Evolutionary conservation across 1,139 yeast species (phyloP).

Genomic region (Yamadazyma oceani): DNA sequence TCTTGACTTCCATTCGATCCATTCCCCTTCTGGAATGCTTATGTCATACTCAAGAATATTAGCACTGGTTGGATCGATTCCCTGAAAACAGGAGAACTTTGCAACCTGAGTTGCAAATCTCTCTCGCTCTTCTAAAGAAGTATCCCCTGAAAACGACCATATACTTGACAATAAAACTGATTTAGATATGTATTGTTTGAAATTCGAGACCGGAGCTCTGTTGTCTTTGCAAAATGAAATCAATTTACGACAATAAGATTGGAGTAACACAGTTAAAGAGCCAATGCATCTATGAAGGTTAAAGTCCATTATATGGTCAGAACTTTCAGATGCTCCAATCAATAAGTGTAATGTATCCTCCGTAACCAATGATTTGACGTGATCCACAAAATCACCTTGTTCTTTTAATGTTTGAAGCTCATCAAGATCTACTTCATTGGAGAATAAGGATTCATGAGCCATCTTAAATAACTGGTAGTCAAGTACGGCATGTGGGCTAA

Average conservation of each 20-base stretch:
- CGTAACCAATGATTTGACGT: conserved; percentile 4
- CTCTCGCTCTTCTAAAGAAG: conserved; percentile 37
- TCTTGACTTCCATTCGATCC: conserved; percentile 47
- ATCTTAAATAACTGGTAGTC: conserved; percentile 13
- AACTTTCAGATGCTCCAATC: conserved; percentile 2
- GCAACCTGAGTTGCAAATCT: conserved; percentile 36
- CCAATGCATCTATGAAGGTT: conserved; percentile 37
- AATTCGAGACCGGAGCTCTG: conserved; percentile 2
- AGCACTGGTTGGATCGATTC: conserved; percentile 12
- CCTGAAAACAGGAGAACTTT: conserved; percentile 17
- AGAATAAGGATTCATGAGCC: background rate
- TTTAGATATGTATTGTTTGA: conserved; percentile 32
- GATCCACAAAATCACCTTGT: conserved; percentile 5
- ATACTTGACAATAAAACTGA: conserved; percentile 45
- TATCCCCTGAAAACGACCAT: conserved; percentile 77
- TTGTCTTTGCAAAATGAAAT: conserved; percentile 14
- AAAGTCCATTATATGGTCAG: conserved; percentile 58
- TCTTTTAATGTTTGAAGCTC: conserved; percentile 2
- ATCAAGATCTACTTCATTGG: conserved; percentile 6
- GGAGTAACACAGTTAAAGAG: conserved; percentile 33
- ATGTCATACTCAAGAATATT: conserved; percentile 43
- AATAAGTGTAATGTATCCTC: conserved; percentile 3
- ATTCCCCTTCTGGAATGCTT: conserved; percentile 44
- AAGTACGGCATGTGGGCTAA: conserved; percentile 18
- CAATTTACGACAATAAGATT: conserved; percentile 24